A percentile compares a stretch with the other conserved stretches of the same genome.
Conservation (phyloP, 1,284 basidiomycete species). For the Pisolithus thermaeus region DNA sequence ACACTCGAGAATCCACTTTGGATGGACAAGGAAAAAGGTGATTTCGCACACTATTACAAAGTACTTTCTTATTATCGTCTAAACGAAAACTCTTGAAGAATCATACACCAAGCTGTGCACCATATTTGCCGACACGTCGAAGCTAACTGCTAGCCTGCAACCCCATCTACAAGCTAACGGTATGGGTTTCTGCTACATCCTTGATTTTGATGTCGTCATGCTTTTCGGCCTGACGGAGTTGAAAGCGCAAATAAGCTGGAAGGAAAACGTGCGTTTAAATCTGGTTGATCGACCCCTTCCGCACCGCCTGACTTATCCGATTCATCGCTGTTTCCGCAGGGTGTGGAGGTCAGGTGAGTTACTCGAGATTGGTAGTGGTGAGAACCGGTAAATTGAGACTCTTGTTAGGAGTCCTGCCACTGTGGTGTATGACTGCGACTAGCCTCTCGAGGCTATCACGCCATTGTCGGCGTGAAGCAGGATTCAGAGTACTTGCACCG, state of each 20-base stretch:
- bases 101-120: slow-evolving; percentile 30
- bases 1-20: slow-evolving; percentile 10
- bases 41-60: neutral
- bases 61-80: slow-evolving; percentile 16
- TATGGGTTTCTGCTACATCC: slow-evolving; percentile 24
- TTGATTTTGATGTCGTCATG: slow-evolving; percentile 34
- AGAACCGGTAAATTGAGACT: too few species aligned
- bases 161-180: slow-evolving; percentile 14
- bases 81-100: slow-evolving; percentile 23
- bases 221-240: slow-evolving; percentile 40
- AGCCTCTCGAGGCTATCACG: too few species aligned
- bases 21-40: slow-evolving; percentile 18
- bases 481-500: too few species aligned
- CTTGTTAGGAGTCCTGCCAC: too few species aligned
- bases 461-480: too few species aligned
- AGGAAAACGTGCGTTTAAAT: slow-evolving; percentile 28
- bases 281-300: neutral
- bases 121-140: slow-evolving; percentile 31
- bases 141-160: slow-evolving; percentile 16
- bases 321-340: neutral
- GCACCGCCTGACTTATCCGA: neutral
- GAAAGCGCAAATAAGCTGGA: slow-evolving; percentile 39
- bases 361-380: too few species aligned
- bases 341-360: too few species aligned
- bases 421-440: too few species aligned